Percentiles rank a stretch among this genome's conserved stretches.
Conservation (phyloP, 208 protist species). For the Porcisia hertigi region DNA sequence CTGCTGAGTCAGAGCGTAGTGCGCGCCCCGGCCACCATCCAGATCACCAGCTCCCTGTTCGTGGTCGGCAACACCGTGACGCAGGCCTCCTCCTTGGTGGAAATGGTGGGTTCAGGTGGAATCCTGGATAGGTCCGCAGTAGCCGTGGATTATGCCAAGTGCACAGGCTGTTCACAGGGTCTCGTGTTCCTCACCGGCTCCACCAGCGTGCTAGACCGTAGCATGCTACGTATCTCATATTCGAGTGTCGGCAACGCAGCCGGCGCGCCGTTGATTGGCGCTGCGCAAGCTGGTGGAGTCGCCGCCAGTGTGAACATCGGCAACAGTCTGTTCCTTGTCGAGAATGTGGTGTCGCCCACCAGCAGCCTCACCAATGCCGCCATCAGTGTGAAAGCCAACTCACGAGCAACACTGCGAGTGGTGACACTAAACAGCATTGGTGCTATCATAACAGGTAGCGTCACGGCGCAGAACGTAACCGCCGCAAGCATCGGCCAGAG, state of each 20-base stretch:
- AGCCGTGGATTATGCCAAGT: conserved; percentile 9
- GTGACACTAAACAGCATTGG: conserved; percentile 5
- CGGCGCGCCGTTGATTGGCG: conserved; percentile 6
- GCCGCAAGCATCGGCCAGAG: background rate
- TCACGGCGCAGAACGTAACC: background rate
- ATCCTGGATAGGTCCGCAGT: background rate
- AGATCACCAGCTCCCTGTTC: conserved; percentile 7
- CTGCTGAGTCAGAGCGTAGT: conserved; percentile 1
- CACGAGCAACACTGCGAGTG: background rate
- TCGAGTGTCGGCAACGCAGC: background rate
- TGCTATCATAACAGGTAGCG: background rate
- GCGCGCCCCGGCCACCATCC: background rate
- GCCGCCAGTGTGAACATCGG: background rate
- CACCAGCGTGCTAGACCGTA: background rate
- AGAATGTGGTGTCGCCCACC: conserved; percentile 3
- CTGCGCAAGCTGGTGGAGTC: background rate
- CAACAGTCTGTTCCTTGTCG: background rate
- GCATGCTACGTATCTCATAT: conserved; percentile 7
- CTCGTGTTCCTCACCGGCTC: conserved; percentile 5
- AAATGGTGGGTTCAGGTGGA: background rate
- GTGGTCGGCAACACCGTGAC: conserved; percentile 2
- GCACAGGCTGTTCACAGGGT: conserved; percentile 5
- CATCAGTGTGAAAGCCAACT: background rate
- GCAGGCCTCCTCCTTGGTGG: background rate
- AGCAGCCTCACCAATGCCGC: background rate